Conservation (phyloP, 2,329 filamentous ascomycete genomes). For the Penicillium sp. region DNA sequence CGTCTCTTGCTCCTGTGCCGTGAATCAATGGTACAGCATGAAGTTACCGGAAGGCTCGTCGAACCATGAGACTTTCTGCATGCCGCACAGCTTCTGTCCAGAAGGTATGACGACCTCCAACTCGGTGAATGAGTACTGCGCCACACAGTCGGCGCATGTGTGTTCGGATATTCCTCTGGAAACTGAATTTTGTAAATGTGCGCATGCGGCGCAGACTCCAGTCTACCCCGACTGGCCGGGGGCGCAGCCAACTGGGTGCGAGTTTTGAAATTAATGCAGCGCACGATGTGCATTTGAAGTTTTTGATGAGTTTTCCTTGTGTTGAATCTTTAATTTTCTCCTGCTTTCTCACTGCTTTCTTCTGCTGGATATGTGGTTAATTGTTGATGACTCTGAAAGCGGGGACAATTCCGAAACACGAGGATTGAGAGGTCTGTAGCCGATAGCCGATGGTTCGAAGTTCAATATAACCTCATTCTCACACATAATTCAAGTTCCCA, state of each 20-base stretch:
- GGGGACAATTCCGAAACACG: not conserved
- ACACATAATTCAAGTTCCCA: no score
- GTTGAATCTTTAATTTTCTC: no score
- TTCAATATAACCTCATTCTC: not conserved
- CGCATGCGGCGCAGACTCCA: constrained; percentile 15
- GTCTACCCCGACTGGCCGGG: constrained; percentile 21
- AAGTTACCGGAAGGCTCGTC: constrained; percentile 8
- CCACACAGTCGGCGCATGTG: constrained; percentile 13
- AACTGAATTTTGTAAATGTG: constrained; percentile 20
- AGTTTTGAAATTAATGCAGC: not conserved
- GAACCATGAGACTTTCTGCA: constrained; percentile 23
- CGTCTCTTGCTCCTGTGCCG: constrained; percentile 25
- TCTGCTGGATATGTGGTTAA: not conserved
- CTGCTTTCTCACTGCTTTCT: not conserved
- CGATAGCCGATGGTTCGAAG: not conserved
- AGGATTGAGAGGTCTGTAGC: not conserved
- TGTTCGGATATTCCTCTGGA: constrained; percentile 14
- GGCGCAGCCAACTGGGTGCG: constrained; percentile 22
- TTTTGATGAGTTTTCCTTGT: no score
- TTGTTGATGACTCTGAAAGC: not conserved
- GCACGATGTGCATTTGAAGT: no score
- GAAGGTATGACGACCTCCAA: constrained; percentile 26
- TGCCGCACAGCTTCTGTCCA: constrained; percentile 25
- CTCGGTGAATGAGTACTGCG: constrained; percentile 21
- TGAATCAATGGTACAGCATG: constrained; percentile 27